A percentile compares a stretch with the other conserved stretches of the same genome.
These are phyloP conservation scores for Castanea mollissima DNA, from an alignment of 306 rosid genomes.

Conservation along the genomic window DNA sequence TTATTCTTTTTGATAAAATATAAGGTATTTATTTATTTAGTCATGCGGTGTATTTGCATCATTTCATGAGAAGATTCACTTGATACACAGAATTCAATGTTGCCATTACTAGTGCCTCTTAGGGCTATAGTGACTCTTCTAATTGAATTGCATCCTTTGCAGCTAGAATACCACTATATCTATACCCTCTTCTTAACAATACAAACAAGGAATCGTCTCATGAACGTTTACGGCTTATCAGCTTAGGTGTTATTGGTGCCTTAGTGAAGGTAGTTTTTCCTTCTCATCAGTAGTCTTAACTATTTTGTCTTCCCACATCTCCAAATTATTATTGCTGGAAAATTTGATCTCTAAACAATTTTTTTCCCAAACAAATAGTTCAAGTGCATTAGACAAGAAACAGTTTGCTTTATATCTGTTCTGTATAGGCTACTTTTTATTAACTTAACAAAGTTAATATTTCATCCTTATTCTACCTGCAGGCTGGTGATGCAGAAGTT, in stretches of 20 bases:
- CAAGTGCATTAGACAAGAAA: no score
- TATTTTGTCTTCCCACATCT: not conserved
- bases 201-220: constrained; percentile 22
- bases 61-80: not conserved
- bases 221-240: constrained; percentile 40
- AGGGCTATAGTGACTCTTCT: not conserved
- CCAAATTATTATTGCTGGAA: not conserved
- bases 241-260: constrained; percentile 50
- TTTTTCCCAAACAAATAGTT: not conserved
- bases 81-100: not conserved
- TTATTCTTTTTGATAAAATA: not conserved
- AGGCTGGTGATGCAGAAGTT: constrained; percentile 28
- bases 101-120: not conserved
- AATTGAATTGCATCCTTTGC: constrained; percentile 10
- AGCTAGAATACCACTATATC: constrained; percentile 37
- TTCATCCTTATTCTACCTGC: not conserved
- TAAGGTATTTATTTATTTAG: not conserved
- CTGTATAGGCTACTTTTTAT: not conserved
- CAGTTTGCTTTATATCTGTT: not conserved
- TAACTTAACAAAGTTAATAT: not conserved
- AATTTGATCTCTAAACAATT: not conserved
- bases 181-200: constrained; percentile 43
- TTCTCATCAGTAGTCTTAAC: not conserved
- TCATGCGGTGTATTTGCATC: not conserved
- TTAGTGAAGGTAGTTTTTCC: constrained; percentile 36